Base-by-base conservation (phyloP, 2,329 filamentous ascomycete genomes). In the Dactylellina cionopaga region DNA sequence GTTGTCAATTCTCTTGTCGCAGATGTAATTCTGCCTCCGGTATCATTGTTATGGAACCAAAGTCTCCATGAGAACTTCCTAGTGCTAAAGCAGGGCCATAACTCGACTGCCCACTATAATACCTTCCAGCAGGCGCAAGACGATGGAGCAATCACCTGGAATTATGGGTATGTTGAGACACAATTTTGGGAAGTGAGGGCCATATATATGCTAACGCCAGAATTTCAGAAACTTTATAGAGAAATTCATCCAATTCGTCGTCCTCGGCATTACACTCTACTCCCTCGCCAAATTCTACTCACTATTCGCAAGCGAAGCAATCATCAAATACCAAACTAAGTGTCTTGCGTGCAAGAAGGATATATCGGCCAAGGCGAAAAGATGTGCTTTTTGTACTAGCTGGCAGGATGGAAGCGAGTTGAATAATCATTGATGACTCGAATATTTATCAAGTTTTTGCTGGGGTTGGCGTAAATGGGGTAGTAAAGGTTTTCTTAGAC, bases 51-150 rank as follows among this genome's bases (percentile, higher is more conserved):
- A 19, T 84, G 90, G 63, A 85, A 89, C 76, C 86, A 86, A 74
- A 92, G 92, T 78, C 84, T 92, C 77, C 88, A 90, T 77, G 86
- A 91, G 80, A 91, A 91, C 79, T 92, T 92, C 78, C 86, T 89
- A 0, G 85, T 91, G 5, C 80, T 92, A 25, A 84, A 82, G 35
- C 77, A 81, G 0, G 89, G 89, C 0, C 84, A 86, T 1, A 82
- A 85, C 24, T 77, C 81, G 0, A 80, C 83, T 2, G 79, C 80
- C 15, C 87, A 87, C 1, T 92, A 92, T 80, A 91, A 90, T 76
- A 92, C 90, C 1, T 81, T 90, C 5, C 81, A 86, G 43, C 87
- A 90, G 77, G 90, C 90, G 1, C 84, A 88, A 71, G 85, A 87
- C 3, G 90, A 92, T 75, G 90, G 89, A 1, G 90, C 90, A 1